Percentiles rank a stretch among this genome's conserved stretches.
These are phyloP conservation scores for Salix arbutifolia DNA, from an alignment of 345 rosid genomes.

Conservation along the genomic window DNA sequence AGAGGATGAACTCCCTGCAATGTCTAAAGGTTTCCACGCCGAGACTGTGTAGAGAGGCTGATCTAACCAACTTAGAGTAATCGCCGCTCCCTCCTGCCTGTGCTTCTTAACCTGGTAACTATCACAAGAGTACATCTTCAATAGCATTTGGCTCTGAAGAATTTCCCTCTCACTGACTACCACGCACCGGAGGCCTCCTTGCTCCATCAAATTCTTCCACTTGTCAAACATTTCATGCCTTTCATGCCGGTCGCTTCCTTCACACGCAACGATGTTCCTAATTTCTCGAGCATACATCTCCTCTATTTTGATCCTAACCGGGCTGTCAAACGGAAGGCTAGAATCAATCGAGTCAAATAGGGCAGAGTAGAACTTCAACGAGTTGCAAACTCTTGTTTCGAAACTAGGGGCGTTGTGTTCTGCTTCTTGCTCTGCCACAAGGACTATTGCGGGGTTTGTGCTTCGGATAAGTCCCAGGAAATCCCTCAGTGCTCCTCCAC, in stretches of 20 bases:
- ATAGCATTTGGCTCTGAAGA: slow-evolving; percentile 78
- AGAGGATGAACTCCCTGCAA: slow-evolving; percentile 62
- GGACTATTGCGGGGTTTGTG: slow-evolving; percentile 61
- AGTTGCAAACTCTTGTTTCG: slow-evolving; percentile 64
- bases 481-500: slow-evolving; percentile 66
- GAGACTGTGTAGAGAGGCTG: slow-evolving; percentile 88
- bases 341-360: slow-evolving; percentile 67
- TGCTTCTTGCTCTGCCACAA: slow-evolving; percentile 86
- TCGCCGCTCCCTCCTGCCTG: slow-evolving; percentile 43
- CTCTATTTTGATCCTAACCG: slow-evolving; percentile 66
- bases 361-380: slow-evolving; percentile 72
- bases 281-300: slow-evolving; percentile 82
- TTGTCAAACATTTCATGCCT: slow-evolving; percentile 65
- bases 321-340: slow-evolving; percentile 59
- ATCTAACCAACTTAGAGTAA: slow-evolving; percentile 73
- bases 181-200: slow-evolving; percentile 57
- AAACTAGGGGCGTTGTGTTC: slow-evolving; percentile 46
- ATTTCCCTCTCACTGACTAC: slow-evolving; percentile 68
- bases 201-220: slow-evolving; percentile 82
- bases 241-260: slow-evolving; percentile 80
- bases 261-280: slow-evolving; percentile 76
- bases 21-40: slow-evolving; percentile 63
- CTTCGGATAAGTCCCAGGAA: slow-evolving; percentile 77
- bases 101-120: slow-evolving; percentile 42
- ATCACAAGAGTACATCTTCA: slow-evolving; percentile 67